Evolutionary conservation across 345 rosid genomes (phyloP), one percentile per base, ranked within the genome.

Genomic region (Tarenaya hassleriana): DNA sequence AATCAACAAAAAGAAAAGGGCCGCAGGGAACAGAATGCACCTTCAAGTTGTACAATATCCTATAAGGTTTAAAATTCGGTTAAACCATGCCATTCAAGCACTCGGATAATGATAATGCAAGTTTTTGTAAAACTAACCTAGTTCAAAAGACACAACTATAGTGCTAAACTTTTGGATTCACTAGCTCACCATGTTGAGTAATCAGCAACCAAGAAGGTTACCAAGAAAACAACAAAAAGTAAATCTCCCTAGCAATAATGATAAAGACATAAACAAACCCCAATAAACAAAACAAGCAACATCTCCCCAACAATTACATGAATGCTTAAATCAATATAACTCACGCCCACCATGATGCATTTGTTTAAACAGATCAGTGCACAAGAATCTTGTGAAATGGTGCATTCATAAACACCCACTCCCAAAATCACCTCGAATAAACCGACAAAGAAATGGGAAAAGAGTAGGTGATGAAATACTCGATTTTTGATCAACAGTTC

Each of bases 271-370:
- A 39, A 7, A 3, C 16, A 11, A 12, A 4, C 42, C 16, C 42
- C 16, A 5, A 5, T 39, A 39, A 5, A 3, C 16, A 39, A 39
- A 5, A 3, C 16, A 39, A 39, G 41, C 12, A n/a, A 38, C 41
- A 38, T 38, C 13, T 1, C 41, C 42, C 42, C 42, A 39, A 39
- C 45, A 24, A 21, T 24, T 24, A 2, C 29, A 24, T 24, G 29
- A 24, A 24, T 5, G 44, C 45, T 4, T 1, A 52, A 16, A 12
- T 17, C 29, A 55, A 32, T 39, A 41, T 47, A 54, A 12, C 39
- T 41, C 29, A 31, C 39, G 27, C 48, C 34, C 42, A 42, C 35
- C 11, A 34, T 0, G 50, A 44, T 15, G 13, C 27, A 56, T 56
- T 45, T 35, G 15, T 14, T 45, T 35, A 34, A 10, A 24, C 29